Evolutionary conservation across 768 basidiomycete genomes (phyloP).

Genomic region (Gymnopilus junonius): DNA sequence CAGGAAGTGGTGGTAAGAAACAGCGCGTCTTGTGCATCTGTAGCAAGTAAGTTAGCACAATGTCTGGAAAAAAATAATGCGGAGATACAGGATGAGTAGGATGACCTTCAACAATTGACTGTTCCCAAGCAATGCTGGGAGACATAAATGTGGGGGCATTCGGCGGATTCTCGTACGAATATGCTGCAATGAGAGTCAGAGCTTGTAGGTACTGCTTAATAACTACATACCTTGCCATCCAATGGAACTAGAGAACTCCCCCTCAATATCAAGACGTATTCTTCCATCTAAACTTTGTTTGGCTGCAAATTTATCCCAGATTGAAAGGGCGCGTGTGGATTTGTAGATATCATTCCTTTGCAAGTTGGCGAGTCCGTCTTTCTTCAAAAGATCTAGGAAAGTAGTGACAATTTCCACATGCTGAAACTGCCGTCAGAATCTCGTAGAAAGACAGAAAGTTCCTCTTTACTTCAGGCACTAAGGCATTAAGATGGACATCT

Average conservation of each 20-base stretch:
- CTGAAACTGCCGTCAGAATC: constrained; percentile 25
- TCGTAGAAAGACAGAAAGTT: background rate
- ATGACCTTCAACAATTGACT: constrained; percentile 65
- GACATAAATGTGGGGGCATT: constrained; percentile 46
- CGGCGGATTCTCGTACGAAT: constrained; percentile 55
- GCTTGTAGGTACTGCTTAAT: too few species aligned
- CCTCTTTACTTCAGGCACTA: constrained; percentile 11
- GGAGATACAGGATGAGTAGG: constrained; percentile 59
- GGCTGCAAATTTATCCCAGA: constrained; percentile 50
- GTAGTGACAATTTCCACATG: constrained; percentile 29
- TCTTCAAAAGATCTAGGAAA: constrained; percentile 29
- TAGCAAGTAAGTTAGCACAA: background rate
- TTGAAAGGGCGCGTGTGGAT: constrained; percentile 38
- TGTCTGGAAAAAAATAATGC: too few species aligned
- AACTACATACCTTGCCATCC: constrained; percentile 52
- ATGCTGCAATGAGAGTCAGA: constrained; percentile 27
- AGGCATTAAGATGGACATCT: constrained; percentile 8
- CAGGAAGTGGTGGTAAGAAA: constrained; percentile 53
- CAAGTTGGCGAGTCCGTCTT: constrained; percentile 31
- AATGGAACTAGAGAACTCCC: constrained; percentile 52
- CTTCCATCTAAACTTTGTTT: constrained; percentile 37
- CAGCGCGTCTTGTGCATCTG: constrained; percentile 63
- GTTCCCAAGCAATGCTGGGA: constrained; percentile 61
- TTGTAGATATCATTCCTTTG: constrained; percentile 24
- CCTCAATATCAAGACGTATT: constrained; percentile 44